Conservation (phyloP, 345 rosid genomes). For the Diplotaxis tenuifolia region DNA sequence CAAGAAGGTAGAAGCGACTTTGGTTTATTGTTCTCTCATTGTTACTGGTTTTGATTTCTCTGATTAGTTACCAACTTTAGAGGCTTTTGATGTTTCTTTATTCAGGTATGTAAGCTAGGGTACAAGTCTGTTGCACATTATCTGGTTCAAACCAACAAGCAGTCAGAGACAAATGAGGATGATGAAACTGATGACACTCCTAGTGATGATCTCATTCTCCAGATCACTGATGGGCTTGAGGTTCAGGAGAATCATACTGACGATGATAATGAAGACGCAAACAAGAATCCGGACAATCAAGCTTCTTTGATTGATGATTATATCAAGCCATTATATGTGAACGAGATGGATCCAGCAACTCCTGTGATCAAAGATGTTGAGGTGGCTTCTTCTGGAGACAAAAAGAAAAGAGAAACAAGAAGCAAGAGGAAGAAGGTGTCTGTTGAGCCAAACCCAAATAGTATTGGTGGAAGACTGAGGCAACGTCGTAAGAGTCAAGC, state of each 20-base stretch:
- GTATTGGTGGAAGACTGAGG: constrained; percentile 52
- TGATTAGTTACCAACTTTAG: neutral
- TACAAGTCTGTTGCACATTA: constrained; percentile 95
- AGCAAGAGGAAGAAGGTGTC: constrained; percentile 27
- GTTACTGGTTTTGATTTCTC: neutral
- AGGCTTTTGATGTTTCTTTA: neutral
- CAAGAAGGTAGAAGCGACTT: constrained; percentile 53
- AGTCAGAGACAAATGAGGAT: constrained; percentile 37
- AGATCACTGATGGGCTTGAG: constrained; percentile 19
- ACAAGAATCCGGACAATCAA: constrained; percentile 17
- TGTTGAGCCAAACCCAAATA: constrained; percentile 39
- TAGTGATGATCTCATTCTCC: constrained; percentile 6
- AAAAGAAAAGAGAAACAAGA: neutral
- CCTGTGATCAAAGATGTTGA: constrained; percentile 7
- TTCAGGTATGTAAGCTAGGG: constrained; percentile 65
- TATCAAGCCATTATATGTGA: constrained; percentile 14
- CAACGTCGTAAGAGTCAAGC: constrained; percentile 31
- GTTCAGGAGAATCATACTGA: constrained; percentile 11
- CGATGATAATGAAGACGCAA: neutral
- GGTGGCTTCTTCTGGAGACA: neutral
- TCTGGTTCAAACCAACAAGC: constrained; percentile 60
- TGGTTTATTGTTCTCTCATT: neutral
- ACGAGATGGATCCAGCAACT: constrained; percentile 25
- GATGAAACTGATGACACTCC: constrained; percentile 26
- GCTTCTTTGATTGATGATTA: constrained; percentile 17